phyloP scores from a whole-genome alignment of 352 stramenopile genomes.

The Phytophthora meadii region DNA sequence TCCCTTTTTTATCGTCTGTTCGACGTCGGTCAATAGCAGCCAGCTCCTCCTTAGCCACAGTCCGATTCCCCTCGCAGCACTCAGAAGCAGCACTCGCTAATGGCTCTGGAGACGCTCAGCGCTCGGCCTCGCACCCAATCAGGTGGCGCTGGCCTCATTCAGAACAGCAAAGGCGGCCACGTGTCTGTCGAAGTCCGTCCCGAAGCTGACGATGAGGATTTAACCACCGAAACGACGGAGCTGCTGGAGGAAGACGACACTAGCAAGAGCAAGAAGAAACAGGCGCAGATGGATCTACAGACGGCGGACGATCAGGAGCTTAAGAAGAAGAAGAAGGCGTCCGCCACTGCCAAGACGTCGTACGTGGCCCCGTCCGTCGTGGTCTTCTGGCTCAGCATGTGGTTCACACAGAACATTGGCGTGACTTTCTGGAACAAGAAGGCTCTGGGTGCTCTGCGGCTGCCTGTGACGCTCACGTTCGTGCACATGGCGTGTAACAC shows the following conservation, averaged over 20 bases:
- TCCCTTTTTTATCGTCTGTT: conserved; percentile 30
- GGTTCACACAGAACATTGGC: conserved; percentile 93
- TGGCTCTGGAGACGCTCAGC: conserved; percentile 34
- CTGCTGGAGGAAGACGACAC: conserved; percentile 29
- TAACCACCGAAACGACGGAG: conserved; percentile 30
- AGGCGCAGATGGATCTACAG: conserved; percentile 26
- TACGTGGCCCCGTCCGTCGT: conserved; percentile 74
- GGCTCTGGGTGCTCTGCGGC: conserved; percentile 70
- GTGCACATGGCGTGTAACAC: conserved; percentile 96
- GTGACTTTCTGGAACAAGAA: conserved; percentile 97
- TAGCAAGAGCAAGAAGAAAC: conserved; percentile 15
- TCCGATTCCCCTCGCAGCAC: conserved; percentile 1
- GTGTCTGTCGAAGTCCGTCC: conserved; percentile 31
- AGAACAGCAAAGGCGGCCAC: conserved; percentile 21
- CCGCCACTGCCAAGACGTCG: conserved; percentile 53
- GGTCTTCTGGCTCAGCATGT: conserved; percentile 85
- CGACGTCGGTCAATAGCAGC: conserved; percentile 5
- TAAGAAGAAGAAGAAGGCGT: conserved; percentile 29
- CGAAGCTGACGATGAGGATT: conserved; percentile 24
- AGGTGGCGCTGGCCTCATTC: conserved; percentile 16
- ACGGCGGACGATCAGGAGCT: conserved; percentile 22
- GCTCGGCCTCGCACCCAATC: conserved; percentile 28
- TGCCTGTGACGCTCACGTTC: conserved; percentile 89
- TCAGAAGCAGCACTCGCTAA: conserved; percentile 17
- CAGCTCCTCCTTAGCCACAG: conserved; percentile 10